Evolutionary conservation across 192 early-diverging fungal species (phyloP), one percentile per base, ranked within the genome.

Genomic region (Coemansia sp.): DNA sequence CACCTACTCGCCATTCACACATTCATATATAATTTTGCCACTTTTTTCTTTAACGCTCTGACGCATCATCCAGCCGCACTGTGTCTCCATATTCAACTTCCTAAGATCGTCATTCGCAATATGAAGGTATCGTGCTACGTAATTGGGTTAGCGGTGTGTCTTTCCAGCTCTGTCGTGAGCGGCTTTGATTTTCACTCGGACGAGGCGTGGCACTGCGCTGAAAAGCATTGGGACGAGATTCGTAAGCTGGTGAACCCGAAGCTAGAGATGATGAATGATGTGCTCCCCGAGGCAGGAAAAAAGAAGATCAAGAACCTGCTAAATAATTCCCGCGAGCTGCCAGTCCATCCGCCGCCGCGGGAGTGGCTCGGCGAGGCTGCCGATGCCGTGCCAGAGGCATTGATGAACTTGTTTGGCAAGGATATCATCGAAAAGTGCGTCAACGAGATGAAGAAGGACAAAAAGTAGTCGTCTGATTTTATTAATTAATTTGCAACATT

Each of bases 391-490:
- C 72, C 78, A 6, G 72, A 64, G 29, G 51, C 51, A 0, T 37
- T 80, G 34, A 63, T 80, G 62, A 59, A 45, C 35, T 71, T 71
- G 66, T 74, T 80, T 68, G 78, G 78, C 62, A 74, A 62, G 62
- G 69, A 74, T 27, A 70, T 80, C 35, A 80, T 80, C 39, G 63
- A 71, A 21, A 71, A 80, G 37, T 80, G 78, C 44, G 53, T 74
- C 19, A 40, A 67, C 5, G 68, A 78, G 17, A 41, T 57, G 62
- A 64, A 70, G 34, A 51, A 72, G 8, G 46, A 48, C 44, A 45
- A 60, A 41, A 36, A 59, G 33, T 33, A 35, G 14, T 4, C 36
- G n/a, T 51, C 48, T 69, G 29, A 62, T 50, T 62, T 48, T 42
- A 59, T 37, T 14, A 31, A 19, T 27, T 48, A 48, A 27, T 1